Evolutionary conservation across 2,329 filamentous ascomycete species (phyloP), one percentile per base, ranked within the genome.

Genomic region (Colletotrichum brevisporum): DNA sequence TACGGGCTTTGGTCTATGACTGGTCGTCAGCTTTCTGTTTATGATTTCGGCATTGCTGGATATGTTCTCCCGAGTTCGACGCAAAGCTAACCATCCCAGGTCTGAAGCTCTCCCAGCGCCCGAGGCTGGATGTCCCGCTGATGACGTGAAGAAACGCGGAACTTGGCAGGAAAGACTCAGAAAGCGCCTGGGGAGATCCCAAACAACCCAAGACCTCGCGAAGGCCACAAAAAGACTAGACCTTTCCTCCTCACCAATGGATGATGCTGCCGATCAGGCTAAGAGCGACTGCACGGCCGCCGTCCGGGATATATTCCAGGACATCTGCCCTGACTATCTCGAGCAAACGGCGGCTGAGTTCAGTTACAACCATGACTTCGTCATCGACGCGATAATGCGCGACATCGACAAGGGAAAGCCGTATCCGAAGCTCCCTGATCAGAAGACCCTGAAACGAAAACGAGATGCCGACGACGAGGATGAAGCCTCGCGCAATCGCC

Each of bases 311-410:
- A 55, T 85, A 9, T 85, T 87, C 66, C 83, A 84, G 0, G 81
- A 86, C 48, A 83, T 87, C 2, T 85, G 82, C 66, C 77, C 74
- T 0, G 68, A 79, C 0, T 83, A 81, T 62, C 74, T 86, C 13
- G 65, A 74, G 6, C 53, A 68, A 5, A 63, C 81, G 5, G 75
- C 75, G 3, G 39, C 61, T 0, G 68, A 76, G 36, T 62, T 80
- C 6, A 47, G 31, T 2, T 79, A 80, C 67, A 59, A 79, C 47
- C 16, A 77, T 2, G 73, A 79, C 4, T 63, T 63, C 0, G 73
- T 83, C 31, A 78, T 86, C 47, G 73, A 76, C 47, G 55, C 73
- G 31, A 79, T 88, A 15, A 71, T 86, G 13, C 81, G 84, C 57
- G 73, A 78, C 5, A 71, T 76, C 31, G 84, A 86, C 3, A 74